A percentile compares a stretch with the other conserved stretches of the same genome.
These are phyloP conservation scores for Crithidia fasciculata DNA, from an alignment of 208 protist genomes.

Conservation along the genomic window DNA sequence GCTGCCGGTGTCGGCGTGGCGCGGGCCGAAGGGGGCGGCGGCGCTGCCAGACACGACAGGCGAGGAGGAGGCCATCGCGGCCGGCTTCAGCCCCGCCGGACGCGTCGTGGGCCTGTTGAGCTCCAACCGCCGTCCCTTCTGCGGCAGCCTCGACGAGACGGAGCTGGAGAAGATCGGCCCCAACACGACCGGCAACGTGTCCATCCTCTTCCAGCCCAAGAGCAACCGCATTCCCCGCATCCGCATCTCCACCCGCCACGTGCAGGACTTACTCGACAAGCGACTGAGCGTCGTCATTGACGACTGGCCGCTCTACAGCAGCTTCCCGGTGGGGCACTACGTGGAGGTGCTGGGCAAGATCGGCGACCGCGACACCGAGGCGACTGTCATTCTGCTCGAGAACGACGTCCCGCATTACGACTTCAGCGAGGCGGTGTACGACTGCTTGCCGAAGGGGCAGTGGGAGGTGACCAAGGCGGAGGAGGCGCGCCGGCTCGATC, in stretches of 20 bases:
- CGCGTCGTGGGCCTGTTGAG: constrained; percentile 77
- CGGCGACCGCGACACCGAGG: constrained; percentile 95
- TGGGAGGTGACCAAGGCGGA: constrained; percentile 88
- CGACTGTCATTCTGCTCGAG: constrained; percentile 94
- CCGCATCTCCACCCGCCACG: constrained; percentile 82
- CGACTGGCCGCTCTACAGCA: constrained; percentile 89
- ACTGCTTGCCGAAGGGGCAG: constrained; percentile 88
- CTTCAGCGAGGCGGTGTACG: constrained; percentile 90
- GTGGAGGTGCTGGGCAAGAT: constrained; percentile 93
- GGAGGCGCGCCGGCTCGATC: constrained; percentile 72
- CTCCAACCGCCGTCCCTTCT: constrained; percentile 78
- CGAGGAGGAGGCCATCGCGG: constrained; percentile 66
- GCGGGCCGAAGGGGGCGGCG: constrained; percentile 12
- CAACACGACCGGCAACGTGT: constrained; percentile 58
- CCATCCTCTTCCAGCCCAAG: constrained; percentile 89
- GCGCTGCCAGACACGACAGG: constrained; percentile 35
- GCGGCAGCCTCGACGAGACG: constrained; percentile 84
- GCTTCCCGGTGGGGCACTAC: constrained; percentile 95
- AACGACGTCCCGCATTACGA: constrained; percentile 93
- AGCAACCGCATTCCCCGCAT: constrained; percentile 90
- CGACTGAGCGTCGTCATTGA: constrained; percentile 96
- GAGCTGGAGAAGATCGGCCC: constrained; percentile 60
- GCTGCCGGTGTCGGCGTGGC: constrained; percentile 61
- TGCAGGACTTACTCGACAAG: constrained; percentile 86
- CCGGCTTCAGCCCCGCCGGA: constrained; percentile 69